phyloP scores from a whole-genome alignment of 768 basidiomycete genomes.

The Krasilnikovozyma curviuscula region DNA sequence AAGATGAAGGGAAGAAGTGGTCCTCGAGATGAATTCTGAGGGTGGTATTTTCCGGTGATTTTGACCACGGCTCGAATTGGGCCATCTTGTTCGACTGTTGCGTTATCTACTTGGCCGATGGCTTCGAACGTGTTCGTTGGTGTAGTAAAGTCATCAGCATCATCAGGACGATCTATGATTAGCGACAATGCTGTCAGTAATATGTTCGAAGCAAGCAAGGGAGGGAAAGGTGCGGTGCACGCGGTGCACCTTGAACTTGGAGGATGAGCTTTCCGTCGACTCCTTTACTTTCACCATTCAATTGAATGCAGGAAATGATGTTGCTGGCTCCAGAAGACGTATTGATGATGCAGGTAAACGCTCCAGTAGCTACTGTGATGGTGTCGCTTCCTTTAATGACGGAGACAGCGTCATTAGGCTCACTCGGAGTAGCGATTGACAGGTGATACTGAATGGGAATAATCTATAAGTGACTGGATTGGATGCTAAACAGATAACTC shows the following conservation, averaged over 20 bases:
- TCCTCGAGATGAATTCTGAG: not conserved
- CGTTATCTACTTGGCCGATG: not conserved
- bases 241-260: conserved; percentile 1
- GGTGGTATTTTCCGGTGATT: not conserved
- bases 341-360: too few species aligned
- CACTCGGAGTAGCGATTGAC: not conserved
- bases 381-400: not conserved
- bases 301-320: too few species aligned
- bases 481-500: not conserved
- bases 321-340: too few species aligned
- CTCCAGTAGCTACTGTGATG: not conserved
- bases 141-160: not conserved
- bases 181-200: too few species aligned
- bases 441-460: not conserved
- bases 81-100: conserved; percentile 1
- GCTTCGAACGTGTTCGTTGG: not conserved
- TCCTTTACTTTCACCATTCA: not conserved
- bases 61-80: conserved; percentile 7
- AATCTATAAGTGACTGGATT: too few species aligned
- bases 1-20: conserved; percentile 1
- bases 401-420: not conserved
- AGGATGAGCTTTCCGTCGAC: conserved; percentile 1
- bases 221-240: too few species aligned
- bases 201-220: too few species aligned
- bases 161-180: too few species aligned